Evolutionary conservation across 1,284 basidiomycete genomes (phyloP), one percentile per base, ranked within the genome.

Genomic region (Ceratobasidium sp.): DNA sequence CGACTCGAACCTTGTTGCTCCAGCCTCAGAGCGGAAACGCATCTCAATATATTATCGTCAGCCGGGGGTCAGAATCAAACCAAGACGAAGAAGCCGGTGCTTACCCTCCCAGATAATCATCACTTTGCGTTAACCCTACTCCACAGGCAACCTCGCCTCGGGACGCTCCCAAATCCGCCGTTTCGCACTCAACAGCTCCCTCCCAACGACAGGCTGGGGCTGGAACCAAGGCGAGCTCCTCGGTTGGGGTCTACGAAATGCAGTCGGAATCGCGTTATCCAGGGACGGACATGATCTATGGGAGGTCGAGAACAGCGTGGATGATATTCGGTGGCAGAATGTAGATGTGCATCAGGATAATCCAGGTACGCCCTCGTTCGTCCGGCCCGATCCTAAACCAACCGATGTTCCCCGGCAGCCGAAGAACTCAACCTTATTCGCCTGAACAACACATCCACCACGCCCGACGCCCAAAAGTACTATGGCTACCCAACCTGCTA

Each of bases 231-330:
- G 84, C 2, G 81, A 83, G 57, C 81, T 87, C 38, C 69, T 87
- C 30, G 86, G 84, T 0, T 87, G 84, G 77, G 87, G 87, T 1
- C 86, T 87, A 59, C 84, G 86, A 8, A 88, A 88, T 80, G 86
- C 86, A 23, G 86, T 84, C 0, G 86, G 85, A 0, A 85, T 88
- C 77, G 85, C 85, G 0, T 85, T 85, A 78, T 77, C 81, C 1
- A 79, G 80, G 52, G 74, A 77, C 48, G 65, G 54, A 77, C 78
- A n/a, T 66, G 54, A 81, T 4, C 81, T 88, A 0, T 84, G 84
- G 66, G 83, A 86, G 7, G 84, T 88, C 41, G 87, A 87, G 71
- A 88, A 88, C 64, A 85, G 84, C n/a, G 84, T 86, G 4, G 74
- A 77, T 30, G 44, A 77, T 41, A 27, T 77, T 5, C 20, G 18